Evolutionary conservation across 2,329 filamentous ascomycete genomes (phyloP).

Genomic region (Lachnellula subtilissima): DNA sequence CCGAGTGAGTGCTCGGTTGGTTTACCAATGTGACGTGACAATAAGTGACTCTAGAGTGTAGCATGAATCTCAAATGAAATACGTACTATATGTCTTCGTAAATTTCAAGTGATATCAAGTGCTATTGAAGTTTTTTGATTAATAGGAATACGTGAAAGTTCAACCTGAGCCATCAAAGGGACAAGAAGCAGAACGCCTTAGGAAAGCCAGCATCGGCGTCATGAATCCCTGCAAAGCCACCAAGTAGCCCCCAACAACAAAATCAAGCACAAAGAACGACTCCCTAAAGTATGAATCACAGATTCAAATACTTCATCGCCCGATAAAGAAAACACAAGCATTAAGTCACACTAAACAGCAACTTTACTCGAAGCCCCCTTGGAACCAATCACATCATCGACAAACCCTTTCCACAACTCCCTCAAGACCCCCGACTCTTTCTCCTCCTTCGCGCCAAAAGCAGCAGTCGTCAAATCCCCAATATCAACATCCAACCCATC

Average conservation of each 20-base stretch:
- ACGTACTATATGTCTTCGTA: no score
- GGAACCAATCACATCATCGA: slow-evolving; percentile 45
- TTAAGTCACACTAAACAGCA: slow-evolving; percentile 2
- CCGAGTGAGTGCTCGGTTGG: no score
- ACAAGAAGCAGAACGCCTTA: background rate
- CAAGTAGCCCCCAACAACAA: background rate
- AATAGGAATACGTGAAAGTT: no score
- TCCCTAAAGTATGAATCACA: background rate
- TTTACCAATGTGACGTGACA: no score
- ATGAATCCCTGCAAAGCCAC: background rate
- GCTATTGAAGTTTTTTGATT: no score
- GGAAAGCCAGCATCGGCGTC: background rate
- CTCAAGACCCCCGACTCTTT: slow-evolving; percentile 44
- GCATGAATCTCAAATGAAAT: no score
- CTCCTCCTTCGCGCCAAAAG: slow-evolving; percentile 23
- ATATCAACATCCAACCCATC: slow-evolving; percentile 46
- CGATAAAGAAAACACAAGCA: background rate
- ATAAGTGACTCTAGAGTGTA: no score
- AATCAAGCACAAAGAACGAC: background rate
- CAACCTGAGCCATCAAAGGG: no score
- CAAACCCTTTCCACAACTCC: slow-evolving; percentile 52
- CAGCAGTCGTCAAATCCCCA: slow-evolving; percentile 42
- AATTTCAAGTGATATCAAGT: no score
- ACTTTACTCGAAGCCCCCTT: slow-evolving; percentile 7
- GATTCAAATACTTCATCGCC: background rate